Evolutionary conservation across 1,139 yeast genomes (phyloP).

Genomic region (Blastobotrys persicus): DNA sequence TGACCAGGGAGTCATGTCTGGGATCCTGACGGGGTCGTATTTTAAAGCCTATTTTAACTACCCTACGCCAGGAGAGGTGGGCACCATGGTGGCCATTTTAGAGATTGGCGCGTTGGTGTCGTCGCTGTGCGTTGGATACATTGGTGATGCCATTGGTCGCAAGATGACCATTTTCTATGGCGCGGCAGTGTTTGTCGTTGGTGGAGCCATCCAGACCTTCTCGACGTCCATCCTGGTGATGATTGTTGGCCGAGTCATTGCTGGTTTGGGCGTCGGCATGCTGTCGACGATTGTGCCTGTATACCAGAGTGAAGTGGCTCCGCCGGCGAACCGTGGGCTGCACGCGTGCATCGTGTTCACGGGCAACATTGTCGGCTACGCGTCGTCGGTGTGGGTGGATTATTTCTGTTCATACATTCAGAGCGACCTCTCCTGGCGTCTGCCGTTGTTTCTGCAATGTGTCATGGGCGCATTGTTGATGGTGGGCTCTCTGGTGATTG

Average conservation of each 20-base stretch:
- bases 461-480: slow-evolving; percentile 67
- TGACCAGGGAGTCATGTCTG: slow-evolving; percentile 91
- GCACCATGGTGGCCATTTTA: slow-evolving; percentile 79
- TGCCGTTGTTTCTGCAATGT: slow-evolving; percentile 75
- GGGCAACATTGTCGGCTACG: slow-evolving; percentile 84
- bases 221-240: slow-evolving; percentile 50
- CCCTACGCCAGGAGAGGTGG: slow-evolving; percentile 67
- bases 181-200: slow-evolving; percentile 72
- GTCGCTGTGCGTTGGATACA: slow-evolving; percentile 69
- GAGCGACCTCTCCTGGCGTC: slow-evolving; percentile 65
- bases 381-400: slow-evolving; percentile 88
- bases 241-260: slow-evolving; percentile 71
- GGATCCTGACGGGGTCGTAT: slow-evolving; percentile 64
- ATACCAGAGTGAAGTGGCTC: slow-evolving; percentile 87
- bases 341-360: slow-evolving; percentile 91
- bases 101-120: slow-evolving; percentile 84
- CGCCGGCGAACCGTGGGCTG: slow-evolving; percentile 84
- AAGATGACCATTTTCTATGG: slow-evolving; percentile 80
- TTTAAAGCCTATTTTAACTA: slow-evolving; percentile 71
- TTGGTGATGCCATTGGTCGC: slow-evolving; percentile 81
- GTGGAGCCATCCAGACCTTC: slow-evolving; percentile 72
- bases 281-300: slow-evolving; percentile 94
- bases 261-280: slow-evolving; percentile 88
- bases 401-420: slow-evolving; percentile 67
- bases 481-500: slow-evolving; percentile 71